Evolutionary conservation across 1,139 yeast genomes (phyloP), one percentile per base, ranked within the genome.

Genomic region (Lodderomyces elongisporus): DNA sequence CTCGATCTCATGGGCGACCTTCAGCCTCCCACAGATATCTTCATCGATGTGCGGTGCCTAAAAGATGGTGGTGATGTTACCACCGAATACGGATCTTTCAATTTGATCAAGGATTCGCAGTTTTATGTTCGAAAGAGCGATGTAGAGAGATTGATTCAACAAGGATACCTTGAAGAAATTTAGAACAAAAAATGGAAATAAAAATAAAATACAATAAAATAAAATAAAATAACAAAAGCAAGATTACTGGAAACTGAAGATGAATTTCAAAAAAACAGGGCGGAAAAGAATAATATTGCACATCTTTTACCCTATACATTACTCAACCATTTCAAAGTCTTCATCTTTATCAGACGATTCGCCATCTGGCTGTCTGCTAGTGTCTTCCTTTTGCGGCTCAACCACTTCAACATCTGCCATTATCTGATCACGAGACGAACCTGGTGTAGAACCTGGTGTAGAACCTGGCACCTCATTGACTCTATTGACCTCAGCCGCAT

Each of bases 1-100:
- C 62, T 91, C n/a, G 98, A 91, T 50, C 62, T 91, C 25, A 76
- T 91, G 17, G 97, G 97, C 0, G 78, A 85, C 20, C 56, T 91
- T 45, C 85, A 77, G 26, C 98, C 98, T 0, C 98, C 98, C 1
- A 75, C 75, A 18, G 94, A 87, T 46, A 83, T 91, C 27, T 91
- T 89, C 48, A 84, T 91, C 9, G 98, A 91, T 51, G 97, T 91
- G 3, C 65, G 98, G 35, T 97, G 91, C 7, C 60, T 91, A 36
- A 84, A 84, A 49, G 95, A 91, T 50, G 97, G 96, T 0, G 98
- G 98, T 1, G 97, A 91, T 52, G 88, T 91, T 26, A 96, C 89
- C 52, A 91, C 98, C 0, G 98, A 91, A 54, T 91, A 91, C 48
- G 98, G 98, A 20, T 95, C 88, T 5, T 88, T 91, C 62, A 89